phyloP scores from a whole-genome alignment of 2,329 filamentous ascomycete species.

The Mollisia scopiformis region DNA sequence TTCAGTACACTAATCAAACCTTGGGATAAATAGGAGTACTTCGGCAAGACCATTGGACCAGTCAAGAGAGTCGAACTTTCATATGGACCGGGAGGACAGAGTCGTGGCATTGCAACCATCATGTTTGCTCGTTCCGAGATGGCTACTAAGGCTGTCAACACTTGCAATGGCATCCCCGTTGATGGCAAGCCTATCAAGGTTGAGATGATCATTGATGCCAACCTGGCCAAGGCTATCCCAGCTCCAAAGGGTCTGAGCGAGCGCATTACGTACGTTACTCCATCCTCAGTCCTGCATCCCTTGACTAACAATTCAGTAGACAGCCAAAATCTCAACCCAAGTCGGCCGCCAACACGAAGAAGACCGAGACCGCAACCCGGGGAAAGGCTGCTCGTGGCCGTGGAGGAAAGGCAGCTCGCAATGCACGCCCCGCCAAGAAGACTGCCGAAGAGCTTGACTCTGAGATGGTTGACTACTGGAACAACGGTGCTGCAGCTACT shows the following conservation, averaged over 20 bases:
- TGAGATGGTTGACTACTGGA: constrained; percentile 97
- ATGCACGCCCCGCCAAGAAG: constrained; percentile 76
- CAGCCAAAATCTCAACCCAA: constrained; percentile 78
- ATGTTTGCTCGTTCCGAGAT: constrained; percentile 81
- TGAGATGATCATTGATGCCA: constrained; percentile 85
- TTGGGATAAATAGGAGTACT: constrained; percentile 86
- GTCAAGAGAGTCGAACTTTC: constrained; percentile 91
- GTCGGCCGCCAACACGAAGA: constrained; percentile 77
- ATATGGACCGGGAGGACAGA: constrained; percentile 90
- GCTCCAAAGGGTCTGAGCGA: constrained; percentile 79
- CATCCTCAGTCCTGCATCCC: background rate
- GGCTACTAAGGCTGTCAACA: constrained; percentile 81
- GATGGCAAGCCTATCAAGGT: constrained; percentile 94
- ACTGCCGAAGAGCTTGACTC: constrained; percentile 93
- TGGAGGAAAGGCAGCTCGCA: constrained; percentile 45
- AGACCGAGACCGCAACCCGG: constrained; percentile 60
- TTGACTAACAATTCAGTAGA: constrained; percentile 37
- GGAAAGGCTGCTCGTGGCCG: constrained; percentile 21
- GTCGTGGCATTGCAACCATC: constrained; percentile 90
- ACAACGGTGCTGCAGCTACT: constrained; percentile 50
- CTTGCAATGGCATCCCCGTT: constrained; percentile 86
- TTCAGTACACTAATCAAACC: constrained; percentile 67
- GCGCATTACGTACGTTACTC: constrained; percentile 70
- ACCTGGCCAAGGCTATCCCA: constrained; percentile 67
- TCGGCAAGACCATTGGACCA: constrained; percentile 81